Percentiles rank a stretch among this genome's conserved stretches.
phyloP scores from a whole-genome alignment of 768 basidiomycete genomes.

The Rhodotorula taiwanensis region DNA sequence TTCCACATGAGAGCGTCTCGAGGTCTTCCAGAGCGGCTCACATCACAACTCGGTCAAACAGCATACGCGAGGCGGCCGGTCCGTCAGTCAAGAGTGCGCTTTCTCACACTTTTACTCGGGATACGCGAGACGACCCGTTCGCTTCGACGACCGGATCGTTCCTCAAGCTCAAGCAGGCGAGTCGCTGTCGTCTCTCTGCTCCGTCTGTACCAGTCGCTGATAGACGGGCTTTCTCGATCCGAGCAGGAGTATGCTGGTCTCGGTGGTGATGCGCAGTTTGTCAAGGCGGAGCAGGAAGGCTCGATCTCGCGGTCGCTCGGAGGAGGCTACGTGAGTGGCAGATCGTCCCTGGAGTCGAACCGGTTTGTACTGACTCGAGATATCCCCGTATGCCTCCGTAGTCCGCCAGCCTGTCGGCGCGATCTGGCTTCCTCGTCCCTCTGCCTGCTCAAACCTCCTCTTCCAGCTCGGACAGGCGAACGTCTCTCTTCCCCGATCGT shows the following conservation, averaged over 20 bases:
- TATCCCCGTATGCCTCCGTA: not conserved
- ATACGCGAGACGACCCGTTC: slow-evolving; percentile 67
- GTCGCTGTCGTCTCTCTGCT: too few relatives aligned
- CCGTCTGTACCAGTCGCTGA: too few relatives aligned
- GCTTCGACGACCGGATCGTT: slow-evolving; percentile 59
- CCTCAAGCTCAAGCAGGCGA: slow-evolving; percentile 52
- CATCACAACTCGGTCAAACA: too few relatives aligned
- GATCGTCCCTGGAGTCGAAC: too few relatives aligned
- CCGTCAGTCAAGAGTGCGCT: slow-evolving; percentile 73
- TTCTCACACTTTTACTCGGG: slow-evolving; percentile 65
- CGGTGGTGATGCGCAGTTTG: slow-evolving; percentile 69
- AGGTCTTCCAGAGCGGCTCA: too few relatives aligned
- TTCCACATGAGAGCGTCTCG: not conserved
- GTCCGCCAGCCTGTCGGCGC: slow-evolving; percentile 58
- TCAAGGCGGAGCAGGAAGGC: slow-evolving; percentile 64
- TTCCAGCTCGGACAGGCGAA: slow-evolving; percentile 23
- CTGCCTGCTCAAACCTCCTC: slow-evolving; percentile 33
- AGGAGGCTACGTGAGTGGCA: not conserved
- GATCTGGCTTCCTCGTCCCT: slow-evolving; percentile 64
- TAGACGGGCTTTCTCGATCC: not conserved
- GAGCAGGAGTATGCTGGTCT: slow-evolving; percentile 62
- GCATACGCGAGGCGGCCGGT: slow-evolving; percentile 78
- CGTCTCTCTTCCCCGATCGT: slow-evolving; percentile 64
- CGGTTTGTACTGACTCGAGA: too few relatives aligned
- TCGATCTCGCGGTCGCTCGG: slow-evolving; percentile 57